Evolutionary conservation across 257 asterid genomes (phyloP), one percentile per base, ranked within the genome.

Genomic region (Buddleja alternifolia): DNA sequence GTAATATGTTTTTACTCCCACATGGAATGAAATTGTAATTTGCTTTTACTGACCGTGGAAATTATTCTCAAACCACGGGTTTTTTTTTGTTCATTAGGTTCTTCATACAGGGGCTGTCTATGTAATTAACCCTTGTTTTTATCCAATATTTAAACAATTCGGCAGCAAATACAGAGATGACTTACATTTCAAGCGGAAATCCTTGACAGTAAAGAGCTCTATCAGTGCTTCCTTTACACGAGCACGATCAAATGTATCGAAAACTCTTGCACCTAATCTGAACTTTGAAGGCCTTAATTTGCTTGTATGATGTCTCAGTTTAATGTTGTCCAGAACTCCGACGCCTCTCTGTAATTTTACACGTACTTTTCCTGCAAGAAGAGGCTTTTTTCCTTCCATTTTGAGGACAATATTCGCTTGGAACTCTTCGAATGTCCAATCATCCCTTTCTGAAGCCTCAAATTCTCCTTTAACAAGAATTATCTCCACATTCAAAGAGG

Each of bases 151-250:
- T 29, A 29, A 29, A 29, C 34, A 56, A n/a, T n/a, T n/a, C n/a
- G n/a, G n/a, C n/a, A n/a, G n/a, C n/a, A 37, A 65, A 53, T 36
- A 20, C 36, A 40, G 32, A 15, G 56, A 46, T 7, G 10, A 60
- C 78, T 78, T 64, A 78, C 83, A 73, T 60, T 59, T 53, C 16
- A 1, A 45, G 12, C 80, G 83, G 20, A 20, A 53, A 41, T 75
- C 74, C 44, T 66, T 70, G 57, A 78, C 76, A 11, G 42, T 5
- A 69, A 78, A 74, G 19, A 74, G 20, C 45, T 78, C 52, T 23
- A 75, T 70, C 41, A 39, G 66, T 10, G 75, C 83, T 66, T 77
- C 80, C 60, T 61, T 61, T 16, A 80, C 42, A 39, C 10, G 34
- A 29, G 14, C 5, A 8, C 57, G 52, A 48, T 41, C n/a, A 60